Evolutionary conservation across 179 eudicot genomes (phyloP).

Genomic region (Carnegiea gigantea): DNA sequence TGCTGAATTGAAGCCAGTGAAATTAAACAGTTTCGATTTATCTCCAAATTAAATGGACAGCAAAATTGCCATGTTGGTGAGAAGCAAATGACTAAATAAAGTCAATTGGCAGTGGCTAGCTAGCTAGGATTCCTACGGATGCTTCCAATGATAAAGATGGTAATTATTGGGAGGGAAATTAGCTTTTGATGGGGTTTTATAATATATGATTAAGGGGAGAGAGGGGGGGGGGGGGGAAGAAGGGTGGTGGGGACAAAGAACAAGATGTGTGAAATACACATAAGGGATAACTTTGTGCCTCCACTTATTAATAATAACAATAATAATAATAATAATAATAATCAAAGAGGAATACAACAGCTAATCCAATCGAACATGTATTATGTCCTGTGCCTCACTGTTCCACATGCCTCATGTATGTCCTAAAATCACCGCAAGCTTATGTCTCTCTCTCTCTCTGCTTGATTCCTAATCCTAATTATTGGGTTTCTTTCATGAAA

Average conservation of each 20-base stretch:
- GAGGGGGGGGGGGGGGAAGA: not conserved
- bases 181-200: conserved; percentile 22
- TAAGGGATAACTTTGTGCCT: conserved; percentile 35
- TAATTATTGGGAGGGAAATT: conserved; percentile 22
- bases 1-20: not conserved
- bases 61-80: not conserved
- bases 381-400: conserved; percentile 22
- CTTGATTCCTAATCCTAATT: conserved; percentile 10
- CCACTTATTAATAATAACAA: conserved; percentile 21
- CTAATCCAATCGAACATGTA: conserved; percentile 31
- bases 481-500: not conserved
- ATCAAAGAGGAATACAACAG: conserved; percentile 23
- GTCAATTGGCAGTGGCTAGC: not conserved
- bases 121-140: conserved; percentile 1
- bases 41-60: not conserved
- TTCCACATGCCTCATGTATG: conserved; percentile 29
- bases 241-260: conserved; percentile 20
- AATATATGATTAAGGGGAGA: not conserved
- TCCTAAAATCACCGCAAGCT: conserved; percentile 27
- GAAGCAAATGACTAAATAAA: not conserved
- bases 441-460: conserved; percentile 5
- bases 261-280: conserved; percentile 12
- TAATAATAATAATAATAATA: not conserved
- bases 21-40: not conserved
- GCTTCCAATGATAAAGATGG: conserved; percentile 11